phyloP scores from a whole-genome alignment of 2,329 filamentous ascomycete genomes.

The Byssothecium circinans region DNA sequence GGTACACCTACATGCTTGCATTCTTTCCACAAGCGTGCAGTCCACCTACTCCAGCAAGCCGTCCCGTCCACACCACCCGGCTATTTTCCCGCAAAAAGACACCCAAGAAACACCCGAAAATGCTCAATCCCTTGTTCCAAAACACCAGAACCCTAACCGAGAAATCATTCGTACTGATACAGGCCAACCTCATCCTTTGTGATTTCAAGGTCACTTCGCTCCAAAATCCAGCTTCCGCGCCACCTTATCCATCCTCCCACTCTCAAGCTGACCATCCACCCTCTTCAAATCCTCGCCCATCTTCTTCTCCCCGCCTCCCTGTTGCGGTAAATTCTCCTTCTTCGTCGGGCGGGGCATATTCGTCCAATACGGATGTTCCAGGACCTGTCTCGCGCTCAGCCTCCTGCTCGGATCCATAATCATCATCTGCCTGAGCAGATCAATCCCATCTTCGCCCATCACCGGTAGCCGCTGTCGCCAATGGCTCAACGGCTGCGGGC shows the following conservation, averaged over 20 bases:
- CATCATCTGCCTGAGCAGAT: conserved; percentile 84
- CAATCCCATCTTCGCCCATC: conserved; percentile 79
- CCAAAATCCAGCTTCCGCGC: conserved; percentile 67
- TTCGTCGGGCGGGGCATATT: conserved; percentile 79
- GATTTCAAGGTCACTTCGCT: background rate
- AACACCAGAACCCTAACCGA: background rate
- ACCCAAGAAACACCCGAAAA: background rate
- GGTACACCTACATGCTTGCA: too few relatives aligned
- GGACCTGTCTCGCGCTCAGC: conserved; percentile 73
- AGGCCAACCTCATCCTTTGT: background rate
- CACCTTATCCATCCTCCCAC: conserved; percentile 69
- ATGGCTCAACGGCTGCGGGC: conserved; percentile 69
- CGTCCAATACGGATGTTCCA: conserved; percentile 85
- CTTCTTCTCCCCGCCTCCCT: conserved; percentile 67
- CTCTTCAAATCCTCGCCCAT: conserved; percentile 82
- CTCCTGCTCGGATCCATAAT: conserved; percentile 83
- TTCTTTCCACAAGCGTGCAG: background rate
- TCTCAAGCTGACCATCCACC: conserved; percentile 70
- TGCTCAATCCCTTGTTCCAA: background rate
- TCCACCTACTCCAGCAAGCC: too few relatives aligned
- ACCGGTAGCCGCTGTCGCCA: conserved; percentile 78
- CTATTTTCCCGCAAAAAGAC: too few relatives aligned
- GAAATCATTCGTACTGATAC: background rate
- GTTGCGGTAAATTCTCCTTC: conserved; percentile 81
- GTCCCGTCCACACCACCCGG: background rate